Conservation (phyloP, 2,329 filamentous ascomycete genomes). For the Arthrobotrys musiformis region DNA sequence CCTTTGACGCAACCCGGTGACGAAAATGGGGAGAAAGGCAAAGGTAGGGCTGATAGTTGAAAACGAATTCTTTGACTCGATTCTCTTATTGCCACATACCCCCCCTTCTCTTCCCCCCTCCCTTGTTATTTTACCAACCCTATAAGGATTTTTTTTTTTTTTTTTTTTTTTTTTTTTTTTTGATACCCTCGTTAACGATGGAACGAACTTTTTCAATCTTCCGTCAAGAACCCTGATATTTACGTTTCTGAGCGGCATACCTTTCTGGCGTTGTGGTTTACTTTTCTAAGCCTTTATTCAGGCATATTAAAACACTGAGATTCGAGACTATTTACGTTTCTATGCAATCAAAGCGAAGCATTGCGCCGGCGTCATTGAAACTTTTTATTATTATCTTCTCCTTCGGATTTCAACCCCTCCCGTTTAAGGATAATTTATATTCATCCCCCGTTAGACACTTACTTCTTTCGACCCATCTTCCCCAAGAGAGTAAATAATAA, state of each 20-base stretch:
- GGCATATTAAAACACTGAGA: background rate
- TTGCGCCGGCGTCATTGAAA: constrained; percentile 21
- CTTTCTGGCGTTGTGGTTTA: background rate
- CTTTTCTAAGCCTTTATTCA: background rate
- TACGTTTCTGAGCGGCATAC: background rate
- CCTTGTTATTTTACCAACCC: background rate
- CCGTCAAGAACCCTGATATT: background rate
- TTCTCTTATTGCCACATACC: background rate
- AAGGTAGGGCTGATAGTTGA: constrained; percentile 5
- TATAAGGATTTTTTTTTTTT: background rate
- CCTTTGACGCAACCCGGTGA: background rate
- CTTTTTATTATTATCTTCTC: background rate
- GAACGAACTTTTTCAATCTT: background rate
- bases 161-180: background rate
- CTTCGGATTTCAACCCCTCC: background rate
- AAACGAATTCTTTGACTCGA: background rate
- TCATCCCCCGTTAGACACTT: background rate
- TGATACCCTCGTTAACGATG: too few relatives aligned
- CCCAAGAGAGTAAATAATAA: background rate
- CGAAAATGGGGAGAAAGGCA: constrained; percentile 5
- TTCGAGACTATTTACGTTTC: background rate
- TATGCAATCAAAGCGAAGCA: background rate
- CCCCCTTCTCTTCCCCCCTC: background rate
- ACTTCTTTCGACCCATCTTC: background rate
- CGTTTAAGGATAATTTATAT: background rate